phyloP scores from a whole-genome alignment of 2,329 filamentous ascomycete genomes.

The Exserohilum rostratum region DNA sequence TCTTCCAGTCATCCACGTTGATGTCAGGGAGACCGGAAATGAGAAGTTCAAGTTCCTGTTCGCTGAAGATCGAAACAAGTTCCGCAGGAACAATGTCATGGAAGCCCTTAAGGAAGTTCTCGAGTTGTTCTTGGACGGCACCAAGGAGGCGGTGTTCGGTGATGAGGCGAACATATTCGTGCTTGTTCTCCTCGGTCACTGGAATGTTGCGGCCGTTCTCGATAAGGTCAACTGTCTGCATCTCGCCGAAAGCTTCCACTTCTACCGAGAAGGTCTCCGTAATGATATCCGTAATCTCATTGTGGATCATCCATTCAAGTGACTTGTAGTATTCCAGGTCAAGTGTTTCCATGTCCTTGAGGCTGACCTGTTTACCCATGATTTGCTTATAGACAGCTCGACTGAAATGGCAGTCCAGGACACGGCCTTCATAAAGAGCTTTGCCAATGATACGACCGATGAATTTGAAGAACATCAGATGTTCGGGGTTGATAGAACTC shows the following conservation, averaged over 20 bases:
- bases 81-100: conserved; percentile 97
- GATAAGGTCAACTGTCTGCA: conserved; percentile 83
- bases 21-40: conserved; percentile 98
- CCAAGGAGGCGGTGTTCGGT: conserved; percentile 92
- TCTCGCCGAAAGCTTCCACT: conserved; percentile 91
- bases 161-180: conserved; percentile 92
- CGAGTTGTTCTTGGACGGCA: conserved; percentile 92
- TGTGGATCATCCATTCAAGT: conserved; percentile 96
- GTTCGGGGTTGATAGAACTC: conserved; percentile 92
- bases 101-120: conserved; percentile 92
- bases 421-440: conserved; percentile 91
- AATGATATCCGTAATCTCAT: conserved; percentile 97
- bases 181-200: conserved; percentile 98
- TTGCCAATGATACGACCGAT: conserved; percentile 98
- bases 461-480: conserved; percentile 98
- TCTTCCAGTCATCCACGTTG: conserved; percentile 98
- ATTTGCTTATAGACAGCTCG: conserved; percentile 98
- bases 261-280: conserved; percentile 95
- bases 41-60: conserved; percentile 93
- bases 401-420: conserved; percentile 98
- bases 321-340: conserved; percentile 99
- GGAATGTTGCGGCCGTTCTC: conserved; percentile 87
- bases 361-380: conserved; percentile 88
- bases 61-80: conserved; percentile 95
- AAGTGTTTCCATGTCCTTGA: conserved; percentile 99